Base-by-base conservation (phyloP, 306 rosid species). In the Styphnolobium japonicum region DNA sequence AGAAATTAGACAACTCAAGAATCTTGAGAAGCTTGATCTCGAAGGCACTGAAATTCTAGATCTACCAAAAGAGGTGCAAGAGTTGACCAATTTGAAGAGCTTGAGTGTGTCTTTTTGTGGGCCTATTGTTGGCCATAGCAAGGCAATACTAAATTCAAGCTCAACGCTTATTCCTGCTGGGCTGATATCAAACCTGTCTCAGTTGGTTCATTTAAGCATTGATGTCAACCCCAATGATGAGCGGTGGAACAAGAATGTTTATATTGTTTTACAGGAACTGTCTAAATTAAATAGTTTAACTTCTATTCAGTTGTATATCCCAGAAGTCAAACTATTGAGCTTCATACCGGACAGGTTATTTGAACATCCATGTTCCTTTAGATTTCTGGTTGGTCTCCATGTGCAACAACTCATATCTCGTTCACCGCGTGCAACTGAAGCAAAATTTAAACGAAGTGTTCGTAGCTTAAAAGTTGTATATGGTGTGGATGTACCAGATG, bases 361-460 rank as follows among this genome's bases (percentile, higher is more conserved):
- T n/a, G n/a, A n/a, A n/a, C 16, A 0, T 16, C 18, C 36, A 16
- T 49, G 10, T 37, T 48, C 36, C 36, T 64, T 64, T 37, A 23
- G 39, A 64, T 37, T 37, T 2, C 23, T 19, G 8, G 67, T 62
- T 71, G 83, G 83, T 15, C 31, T 7, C 25, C 79, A 80, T 37
- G 36, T 37, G 73, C 43, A 7, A n/a, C 78, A 79, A 7, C 39
- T 80, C 33, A 36, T 80, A 48, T 80, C 79, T 5, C 65, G 67
- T 14, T 14, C 45, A 23, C 37, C 72, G 36, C 48, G 67, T 9
- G 9, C 12, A 2, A 8, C 5, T 33, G 83, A 71, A 48, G 33
- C 3, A 25, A 33, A 70, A 33, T 52, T 82, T 51, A 55, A 61
- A 40, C 33, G 5, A 21, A 25, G 52, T 19, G 45, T 39, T 3